Conservation (phyloP, 2,329 filamentous ascomycete species). For the Alternaria sp. region DNA sequence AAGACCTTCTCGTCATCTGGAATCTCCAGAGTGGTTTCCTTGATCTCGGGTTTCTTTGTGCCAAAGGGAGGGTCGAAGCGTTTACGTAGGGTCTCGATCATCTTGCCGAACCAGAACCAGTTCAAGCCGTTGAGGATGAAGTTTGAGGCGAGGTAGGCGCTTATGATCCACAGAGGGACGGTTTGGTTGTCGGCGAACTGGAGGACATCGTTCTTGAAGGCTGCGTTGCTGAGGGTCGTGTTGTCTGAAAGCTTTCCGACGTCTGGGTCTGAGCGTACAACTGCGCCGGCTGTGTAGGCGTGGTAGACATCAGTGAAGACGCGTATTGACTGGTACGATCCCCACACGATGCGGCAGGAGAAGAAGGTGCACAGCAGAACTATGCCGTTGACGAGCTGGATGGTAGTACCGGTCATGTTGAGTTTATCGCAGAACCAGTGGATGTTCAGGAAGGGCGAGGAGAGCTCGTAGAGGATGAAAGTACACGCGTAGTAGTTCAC, state of each 20-base stretch:
- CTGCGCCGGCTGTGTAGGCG: slow-evolving; percentile 45
- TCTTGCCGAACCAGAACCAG: slow-evolving; percentile 87
- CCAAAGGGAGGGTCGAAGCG: slow-evolving; percentile 71
- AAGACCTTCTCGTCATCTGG: slow-evolving; percentile 42
- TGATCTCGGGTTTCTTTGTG: slow-evolving; percentile 44
- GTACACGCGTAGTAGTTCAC: slow-evolving; percentile 82
- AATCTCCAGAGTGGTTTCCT: slow-evolving; percentile 21
- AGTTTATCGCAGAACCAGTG: slow-evolving; percentile 95
- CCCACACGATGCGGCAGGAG: slow-evolving; percentile 78
- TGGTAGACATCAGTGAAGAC: slow-evolving; percentile 73
- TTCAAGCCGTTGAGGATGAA: slow-evolving; percentile 78
- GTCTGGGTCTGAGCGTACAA: slow-evolving; percentile 38
- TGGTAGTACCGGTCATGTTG: slow-evolving; percentile 75
- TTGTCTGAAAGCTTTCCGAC: slow-evolving; percentile 39
- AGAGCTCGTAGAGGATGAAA: slow-evolving; percentile 90
- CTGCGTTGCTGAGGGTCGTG: slow-evolving; percentile 24
- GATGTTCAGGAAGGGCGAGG: slow-evolving; percentile 84
- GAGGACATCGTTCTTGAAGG: slow-evolving; percentile 57
- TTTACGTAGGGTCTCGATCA: slow-evolving; percentile 81
- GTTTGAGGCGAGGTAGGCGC: slow-evolving; percentile 74
- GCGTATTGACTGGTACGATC: slow-evolving; percentile 72
- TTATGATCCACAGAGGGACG: slow-evolving; percentile 75
- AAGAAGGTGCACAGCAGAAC: slow-evolving; percentile 78
- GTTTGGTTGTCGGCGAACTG: slow-evolving; percentile 54
- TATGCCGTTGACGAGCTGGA: slow-evolving; percentile 82